phyloP scores from a whole-genome alignment of 805 yeast species.

The Torulaspora indica region DNA sequence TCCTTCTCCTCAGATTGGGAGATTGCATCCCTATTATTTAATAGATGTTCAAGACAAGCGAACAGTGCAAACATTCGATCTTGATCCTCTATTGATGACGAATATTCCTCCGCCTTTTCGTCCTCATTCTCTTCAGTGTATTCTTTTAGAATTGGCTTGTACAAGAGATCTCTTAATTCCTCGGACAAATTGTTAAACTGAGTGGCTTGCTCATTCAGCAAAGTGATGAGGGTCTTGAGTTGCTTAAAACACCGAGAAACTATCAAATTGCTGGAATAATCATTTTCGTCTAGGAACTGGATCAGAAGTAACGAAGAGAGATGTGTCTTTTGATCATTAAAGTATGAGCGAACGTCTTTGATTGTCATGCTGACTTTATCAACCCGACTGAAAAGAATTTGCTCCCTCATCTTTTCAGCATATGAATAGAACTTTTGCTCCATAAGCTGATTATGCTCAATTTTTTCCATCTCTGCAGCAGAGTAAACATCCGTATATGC shows the following conservation, averaged over 20 bases:
- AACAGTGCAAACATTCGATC: conserved; percentile 60
- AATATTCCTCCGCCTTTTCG: conserved; percentile 71
- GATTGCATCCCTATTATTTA: conserved; percentile 42
- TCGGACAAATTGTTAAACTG: conserved; percentile 24
- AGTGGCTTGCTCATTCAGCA: conserved; percentile 26
- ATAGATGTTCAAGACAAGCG: conserved; percentile 46
- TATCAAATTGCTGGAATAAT: conserved; percentile 23
- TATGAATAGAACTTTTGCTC: conserved; percentile 52
- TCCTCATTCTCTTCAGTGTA: conserved; percentile 35
- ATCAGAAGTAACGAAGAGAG: conserved; percentile 12
- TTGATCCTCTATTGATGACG: conserved; percentile 66
- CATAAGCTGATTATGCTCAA: conserved; percentile 37
- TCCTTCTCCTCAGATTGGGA: conserved; percentile 28
- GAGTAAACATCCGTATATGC: conserved; percentile 22
- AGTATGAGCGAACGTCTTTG: conserved; percentile 25
- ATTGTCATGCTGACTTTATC: conserved; percentile 23
- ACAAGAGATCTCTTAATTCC: conserved; percentile 19
- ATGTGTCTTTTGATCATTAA: conserved; percentile 10
- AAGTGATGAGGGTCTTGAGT: conserved; percentile 13
- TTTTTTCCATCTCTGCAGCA: conserved; percentile 29
- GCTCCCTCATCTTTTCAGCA: conserved; percentile 60
- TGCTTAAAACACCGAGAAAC: conserved; percentile 23
- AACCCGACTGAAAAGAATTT: conserved; percentile 43
- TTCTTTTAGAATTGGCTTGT: conserved; percentile 30
- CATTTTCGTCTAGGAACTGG: conserved; percentile 17